Evolutionary conservation across 345 rosid genomes (phyloP).

Genomic region (Eucalyptus cloeziana): DNA sequence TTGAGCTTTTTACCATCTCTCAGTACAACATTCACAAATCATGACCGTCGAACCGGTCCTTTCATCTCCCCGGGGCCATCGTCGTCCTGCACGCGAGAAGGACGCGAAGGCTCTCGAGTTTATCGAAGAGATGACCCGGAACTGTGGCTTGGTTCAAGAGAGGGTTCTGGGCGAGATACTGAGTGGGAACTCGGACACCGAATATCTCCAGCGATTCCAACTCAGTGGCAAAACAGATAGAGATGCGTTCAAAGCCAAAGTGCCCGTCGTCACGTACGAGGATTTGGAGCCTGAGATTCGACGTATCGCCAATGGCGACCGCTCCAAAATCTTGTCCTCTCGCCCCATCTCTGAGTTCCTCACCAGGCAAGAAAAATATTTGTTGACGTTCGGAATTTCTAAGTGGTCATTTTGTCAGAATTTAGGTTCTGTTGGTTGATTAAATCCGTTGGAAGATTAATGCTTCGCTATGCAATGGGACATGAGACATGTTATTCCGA

Average conservation of each 20-base stretch:
- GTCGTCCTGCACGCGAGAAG: constrained; percentile 42
- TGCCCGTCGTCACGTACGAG: constrained; percentile 69
- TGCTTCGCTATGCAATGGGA: not conserved
- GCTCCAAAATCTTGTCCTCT: constrained; percentile 65
- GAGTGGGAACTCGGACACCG: constrained; percentile 42
- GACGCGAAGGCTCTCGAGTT: constrained; percentile 59
- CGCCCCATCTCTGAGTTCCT: constrained; percentile 89
- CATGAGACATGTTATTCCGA: not conserved
- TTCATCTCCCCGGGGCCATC: constrained; percentile 46
- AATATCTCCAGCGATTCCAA: constrained; percentile 49
- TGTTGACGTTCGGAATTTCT: not conserved
- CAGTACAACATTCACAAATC: not conserved
- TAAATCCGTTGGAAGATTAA: not conserved
- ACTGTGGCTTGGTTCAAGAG: constrained; percentile 51
- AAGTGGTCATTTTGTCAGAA: not conserved
- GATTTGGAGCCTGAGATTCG: constrained; percentile 76
- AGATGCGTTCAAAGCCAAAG: constrained; percentile 41
- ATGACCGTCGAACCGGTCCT: constrained; percentile 53
- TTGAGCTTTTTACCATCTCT: not conserved
- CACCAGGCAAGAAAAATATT: constrained; percentile 41
- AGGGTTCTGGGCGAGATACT: constrained; percentile 52
- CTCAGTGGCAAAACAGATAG: constrained; percentile 54
- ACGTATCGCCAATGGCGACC: constrained; percentile 86
- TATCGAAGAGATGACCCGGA: constrained; percentile 70
- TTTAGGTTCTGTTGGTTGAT: not conserved